phyloP scores from a whole-genome alignment of 768 basidiomycete genomes.

The Boletus eberwhitei region DNA sequence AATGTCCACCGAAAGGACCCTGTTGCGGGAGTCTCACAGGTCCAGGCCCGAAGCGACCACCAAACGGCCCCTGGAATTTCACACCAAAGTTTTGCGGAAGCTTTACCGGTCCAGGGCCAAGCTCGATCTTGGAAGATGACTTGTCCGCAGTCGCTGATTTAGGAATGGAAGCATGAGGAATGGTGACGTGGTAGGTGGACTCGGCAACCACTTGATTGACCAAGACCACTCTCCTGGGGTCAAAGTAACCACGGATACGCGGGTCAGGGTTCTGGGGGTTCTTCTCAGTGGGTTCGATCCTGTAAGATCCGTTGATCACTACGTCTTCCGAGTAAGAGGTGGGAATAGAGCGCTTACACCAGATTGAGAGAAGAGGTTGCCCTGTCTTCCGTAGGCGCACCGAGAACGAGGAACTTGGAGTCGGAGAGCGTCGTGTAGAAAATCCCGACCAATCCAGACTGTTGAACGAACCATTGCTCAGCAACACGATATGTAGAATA shows the following conservation, averaged over 20 bases:
- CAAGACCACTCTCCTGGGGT: constrained; percentile 30
- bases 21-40: constrained; percentile 13
- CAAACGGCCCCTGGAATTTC: constrained; percentile 10
- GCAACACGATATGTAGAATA: not conserved
- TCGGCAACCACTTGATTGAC: constrained; percentile 36
- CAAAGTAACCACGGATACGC: constrained; percentile 30
- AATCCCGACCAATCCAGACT: constrained; percentile 33
- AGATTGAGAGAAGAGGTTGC: constrained; percentile 39
- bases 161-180: constrained; percentile 23
- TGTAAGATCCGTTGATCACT: not conserved
- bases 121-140: constrained; percentile 16
- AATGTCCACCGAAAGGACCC: constrained; percentile 11
- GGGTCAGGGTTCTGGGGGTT: constrained; percentile 14
- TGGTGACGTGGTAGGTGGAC: constrained; percentile 18
- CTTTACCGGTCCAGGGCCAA: constrained; percentile 15
- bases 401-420: constrained; percentile 33
- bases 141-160: not conserved
- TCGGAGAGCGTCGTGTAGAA: constrained; percentile 38
- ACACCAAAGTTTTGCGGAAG: constrained; percentile 1
- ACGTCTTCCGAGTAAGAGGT: not conserved
- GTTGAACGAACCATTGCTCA: not conserved
- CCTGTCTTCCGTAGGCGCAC: constrained; percentile 30
- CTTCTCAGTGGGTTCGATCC: constrained; percentile 31
- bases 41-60: constrained; percentile 21
- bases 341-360: constrained; percentile 26